Evolutionary conservation across 495 filamentous ascomycete species (phyloP).

Genomic region (Aspergillus conjunctus): DNA sequence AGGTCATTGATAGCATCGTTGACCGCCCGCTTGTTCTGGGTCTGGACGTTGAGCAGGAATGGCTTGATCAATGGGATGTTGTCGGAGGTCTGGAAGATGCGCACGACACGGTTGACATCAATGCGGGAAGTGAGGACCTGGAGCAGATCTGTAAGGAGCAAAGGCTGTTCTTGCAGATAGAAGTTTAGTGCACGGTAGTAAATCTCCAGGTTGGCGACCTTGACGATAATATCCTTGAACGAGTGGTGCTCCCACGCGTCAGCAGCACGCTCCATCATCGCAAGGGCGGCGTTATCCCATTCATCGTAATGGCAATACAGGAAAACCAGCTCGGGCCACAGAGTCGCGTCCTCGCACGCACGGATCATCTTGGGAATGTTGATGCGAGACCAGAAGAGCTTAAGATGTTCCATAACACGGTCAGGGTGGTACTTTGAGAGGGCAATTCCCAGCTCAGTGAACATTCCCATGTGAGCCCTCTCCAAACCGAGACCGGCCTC

Average conservation of each 20-base stretch:
- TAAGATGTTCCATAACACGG: constrained; percentile 96
- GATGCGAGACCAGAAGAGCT: constrained; percentile 98
- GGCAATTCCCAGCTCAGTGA: constrained; percentile 93
- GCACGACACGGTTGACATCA: constrained; percentile 97
- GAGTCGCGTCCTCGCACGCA: constrained; percentile 89
- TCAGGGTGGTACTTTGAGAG: constrained; percentile 97
- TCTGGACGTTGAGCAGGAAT: constrained; percentile 95
- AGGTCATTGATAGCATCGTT: constrained; percentile 99
- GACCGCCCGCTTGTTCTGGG: constrained; percentile 96
- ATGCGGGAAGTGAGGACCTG: constrained; percentile 89
- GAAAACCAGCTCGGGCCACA: constrained; percentile 99
- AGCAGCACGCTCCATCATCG: constrained; percentile 98
- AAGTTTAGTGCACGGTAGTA: constrained; percentile 98
- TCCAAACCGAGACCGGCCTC: constrained; percentile 96
- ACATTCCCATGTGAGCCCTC: constrained; percentile 92
- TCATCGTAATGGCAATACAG: constrained; percentile 99
- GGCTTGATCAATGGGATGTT: constrained; percentile 99
- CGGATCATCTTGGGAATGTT: constrained; percentile 98
- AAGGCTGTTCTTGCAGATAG: constrained; percentile 95
- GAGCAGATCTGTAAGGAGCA: constrained; percentile 91
- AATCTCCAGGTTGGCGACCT: constrained; percentile 98
- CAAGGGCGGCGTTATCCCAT: constrained; percentile 96
- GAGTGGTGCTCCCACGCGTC: constrained; percentile 99
- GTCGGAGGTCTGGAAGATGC: constrained; percentile 97
- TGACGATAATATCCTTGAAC: constrained; percentile 98